phyloP scores from a whole-genome alignment of 2,329 filamentous ascomycete species.

The Cercospora zeina region DNA sequence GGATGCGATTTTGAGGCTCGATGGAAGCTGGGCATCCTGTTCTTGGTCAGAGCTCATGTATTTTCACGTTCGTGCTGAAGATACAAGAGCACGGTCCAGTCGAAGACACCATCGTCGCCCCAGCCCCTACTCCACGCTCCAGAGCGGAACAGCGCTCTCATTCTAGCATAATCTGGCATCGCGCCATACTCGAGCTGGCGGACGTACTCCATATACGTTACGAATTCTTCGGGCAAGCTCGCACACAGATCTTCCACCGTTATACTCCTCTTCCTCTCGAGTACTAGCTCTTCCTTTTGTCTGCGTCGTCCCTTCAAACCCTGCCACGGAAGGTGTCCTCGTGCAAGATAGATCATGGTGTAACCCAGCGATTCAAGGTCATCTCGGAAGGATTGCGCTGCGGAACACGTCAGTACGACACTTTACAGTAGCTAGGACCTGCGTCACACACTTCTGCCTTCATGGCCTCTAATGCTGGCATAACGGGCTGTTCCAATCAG shows the following conservation, averaged over 20 bases:
- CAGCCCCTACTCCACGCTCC: neutral
- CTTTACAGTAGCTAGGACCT: neutral
- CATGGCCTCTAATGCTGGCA: conserved; percentile 11
- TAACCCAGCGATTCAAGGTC: conserved; percentile 8
- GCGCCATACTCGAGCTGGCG: neutral
- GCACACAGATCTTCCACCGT: neutral
- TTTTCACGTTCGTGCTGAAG: neutral
- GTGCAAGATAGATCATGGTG: conserved; percentile 12
- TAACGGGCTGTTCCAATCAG: conserved; percentile 6
- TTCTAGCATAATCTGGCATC: conserved; percentile 2
- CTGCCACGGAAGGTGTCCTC: neutral
- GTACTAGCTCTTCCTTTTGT: neutral
- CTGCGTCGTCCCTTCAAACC: neutral
- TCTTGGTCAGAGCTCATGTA: too few relatives aligned
- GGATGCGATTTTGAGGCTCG: too few relatives aligned
- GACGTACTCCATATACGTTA: conserved; percentile 1
- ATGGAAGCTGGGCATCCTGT: too few relatives aligned
- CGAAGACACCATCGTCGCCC: conserved; percentile 8
- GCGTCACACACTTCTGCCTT: conserved; percentile 1
- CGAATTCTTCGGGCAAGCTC: neutral
- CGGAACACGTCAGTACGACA: neutral
- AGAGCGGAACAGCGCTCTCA: conserved; percentile 3
- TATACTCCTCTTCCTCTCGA: neutral
- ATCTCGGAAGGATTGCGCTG: conserved; percentile 7
- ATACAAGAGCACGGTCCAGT: conserved; percentile 7